phyloP scores from a whole-genome alignment of 2,329 filamentous ascomycete genomes.

The Trichoderma sp. region DNA sequence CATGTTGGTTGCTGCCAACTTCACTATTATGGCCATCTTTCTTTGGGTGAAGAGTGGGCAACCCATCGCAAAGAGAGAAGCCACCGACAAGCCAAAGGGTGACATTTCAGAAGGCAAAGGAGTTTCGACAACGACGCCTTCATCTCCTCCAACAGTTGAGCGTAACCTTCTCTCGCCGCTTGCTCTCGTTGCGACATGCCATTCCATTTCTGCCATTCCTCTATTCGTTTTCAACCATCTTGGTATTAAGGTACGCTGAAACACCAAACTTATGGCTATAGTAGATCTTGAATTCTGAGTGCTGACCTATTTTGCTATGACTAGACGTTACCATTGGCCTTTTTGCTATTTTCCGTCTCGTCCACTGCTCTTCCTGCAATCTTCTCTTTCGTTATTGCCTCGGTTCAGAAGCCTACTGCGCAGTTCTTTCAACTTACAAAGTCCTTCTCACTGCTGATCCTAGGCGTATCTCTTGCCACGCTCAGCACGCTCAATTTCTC shows the following conservation, averaged over 20 bases:
- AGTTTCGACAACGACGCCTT: neutral
- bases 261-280: neutral
- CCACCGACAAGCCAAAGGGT: slow-evolving; percentile 14
- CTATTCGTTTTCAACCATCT: slow-evolving; percentile 83
- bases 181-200: slow-evolving; percentile 66
- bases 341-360: slow-evolving; percentile 54
- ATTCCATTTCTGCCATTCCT: slow-evolving; percentile 76
- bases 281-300: neutral
- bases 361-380: slow-evolving; percentile 57
- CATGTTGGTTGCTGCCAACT: slow-evolving; percentile 94
- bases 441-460: slow-evolving; percentile 85
- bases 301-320: neutral
- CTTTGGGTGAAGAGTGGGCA: slow-evolving; percentile 90
- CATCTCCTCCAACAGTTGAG: neutral
- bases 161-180: slow-evolving; percentile 71
- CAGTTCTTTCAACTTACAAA: slow-evolving; percentile 80
- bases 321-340: slow-evolving; percentile 53
- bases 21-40: slow-evolving; percentile 90
- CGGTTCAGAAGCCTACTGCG: slow-evolving; percentile 51
- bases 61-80: slow-evolving; percentile 21
- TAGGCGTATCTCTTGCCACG: slow-evolving; percentile 88
- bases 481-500: slow-evolving; percentile 96
- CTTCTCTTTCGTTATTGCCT: slow-evolving; percentile 55
- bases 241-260: slow-evolving; percentile 57
- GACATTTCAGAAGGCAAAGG: neutral